Base-by-base conservation (phyloP, 208 protist genomes). In the Crithidia mellificae region DNA sequence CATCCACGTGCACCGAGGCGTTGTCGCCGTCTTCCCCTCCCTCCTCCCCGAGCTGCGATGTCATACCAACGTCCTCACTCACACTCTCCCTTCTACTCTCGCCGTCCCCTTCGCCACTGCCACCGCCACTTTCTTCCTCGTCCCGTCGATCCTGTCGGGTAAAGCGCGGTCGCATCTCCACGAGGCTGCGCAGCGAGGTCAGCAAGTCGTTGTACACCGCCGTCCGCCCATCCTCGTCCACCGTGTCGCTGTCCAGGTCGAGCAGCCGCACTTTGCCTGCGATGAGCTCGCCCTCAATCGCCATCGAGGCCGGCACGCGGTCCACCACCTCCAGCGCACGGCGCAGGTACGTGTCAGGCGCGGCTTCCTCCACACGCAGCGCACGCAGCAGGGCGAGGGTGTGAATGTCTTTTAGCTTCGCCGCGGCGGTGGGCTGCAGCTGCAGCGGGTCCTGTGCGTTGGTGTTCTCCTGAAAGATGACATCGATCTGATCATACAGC, bases 131-230 rank as follows among this genome's bases (percentile, higher is more conserved):
- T 6, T 46, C 41, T 46, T 46, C 8, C 3, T 15, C 14, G 12
- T 51, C 20, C 2, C 6, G 46, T 51, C 20, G 9, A 2, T 7
- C 39, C 2, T n/a, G 43, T 32, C 25, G 44, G n/a, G 54, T 12
- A 41, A 76, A 38, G 20, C 81, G 85, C 0, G 84, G 83, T n/a
- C 87, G 87, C 49, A 93, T 76, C 62, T 90, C 84, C 19, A 96
- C 86, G 3, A 96, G 39, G n/a, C 73, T 77, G 20, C 88, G 85
- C 54, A 96, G 77, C 15, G 90, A 93, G 22, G 76, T 68, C 7
- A 96, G 41, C 14, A 96, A 50, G 57, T 96, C 88, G 17, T 79
- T 80, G 54, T 93, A 95, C 30, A 95, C 73, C 8, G 85, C 74
- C 8, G 73, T 66, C 2, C 70, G 54, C 32, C 80, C 84, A 19